A percentile compares a stretch with the other conserved stretches of the same genome.
These are phyloP conservation scores for Hymenoscyphus linearis DNA, from an alignment of 2,329 filamentous ascomycete species.

Conservation along the genomic window DNA sequence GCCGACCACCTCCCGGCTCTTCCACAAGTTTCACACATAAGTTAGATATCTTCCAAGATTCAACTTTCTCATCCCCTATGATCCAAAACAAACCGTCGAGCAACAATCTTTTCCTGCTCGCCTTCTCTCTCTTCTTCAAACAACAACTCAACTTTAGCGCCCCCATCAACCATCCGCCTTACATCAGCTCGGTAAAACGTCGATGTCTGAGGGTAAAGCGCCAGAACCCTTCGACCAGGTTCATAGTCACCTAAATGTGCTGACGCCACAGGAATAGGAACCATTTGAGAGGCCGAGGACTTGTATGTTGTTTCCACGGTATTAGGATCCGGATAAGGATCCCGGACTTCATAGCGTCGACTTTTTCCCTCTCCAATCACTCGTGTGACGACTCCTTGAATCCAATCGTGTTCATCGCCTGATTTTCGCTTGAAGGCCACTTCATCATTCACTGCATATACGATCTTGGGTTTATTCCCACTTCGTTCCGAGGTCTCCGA, in stretches of 20 bases:
- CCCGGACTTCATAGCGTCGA: slow-evolving; percentile 72
- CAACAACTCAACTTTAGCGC: slow-evolving; percentile 56
- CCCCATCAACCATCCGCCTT: slow-evolving; percentile 54
- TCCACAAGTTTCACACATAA: background rate
- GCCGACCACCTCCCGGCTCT: background rate
- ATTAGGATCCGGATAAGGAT: slow-evolving; percentile 64
- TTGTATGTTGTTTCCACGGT: slow-evolving; percentile 57
- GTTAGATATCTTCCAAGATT: background rate
- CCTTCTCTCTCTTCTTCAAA: slow-evolving; percentile 79
- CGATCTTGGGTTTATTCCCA: slow-evolving; percentile 41
- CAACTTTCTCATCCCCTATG: slow-evolving; percentile 37
- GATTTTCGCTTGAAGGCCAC: slow-evolving; percentile 61
- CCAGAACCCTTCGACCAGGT: slow-evolving; percentile 66
- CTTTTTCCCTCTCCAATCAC: slow-evolving; percentile 73
- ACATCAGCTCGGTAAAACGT: slow-evolving; percentile 84
- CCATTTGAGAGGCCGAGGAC: slow-evolving; percentile 69
- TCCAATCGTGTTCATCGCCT: slow-evolving; percentile 56
- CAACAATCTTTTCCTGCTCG: slow-evolving; percentile 62
- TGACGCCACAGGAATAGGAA: slow-evolving; percentile 62
- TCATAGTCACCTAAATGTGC: slow-evolving; percentile 56
- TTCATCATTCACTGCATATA: slow-evolving; percentile 57
- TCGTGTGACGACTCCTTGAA: slow-evolving; percentile 71
- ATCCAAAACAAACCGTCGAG: slow-evolving; percentile 71
- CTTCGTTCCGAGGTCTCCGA: slow-evolving; percentile 22
- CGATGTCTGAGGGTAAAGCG: slow-evolving; percentile 76